Percentiles rank a stretch among this genome's conserved stretches.
phyloP scores from a whole-genome alignment of 208 protist species.

The Leishmania mexicana region DNA sequence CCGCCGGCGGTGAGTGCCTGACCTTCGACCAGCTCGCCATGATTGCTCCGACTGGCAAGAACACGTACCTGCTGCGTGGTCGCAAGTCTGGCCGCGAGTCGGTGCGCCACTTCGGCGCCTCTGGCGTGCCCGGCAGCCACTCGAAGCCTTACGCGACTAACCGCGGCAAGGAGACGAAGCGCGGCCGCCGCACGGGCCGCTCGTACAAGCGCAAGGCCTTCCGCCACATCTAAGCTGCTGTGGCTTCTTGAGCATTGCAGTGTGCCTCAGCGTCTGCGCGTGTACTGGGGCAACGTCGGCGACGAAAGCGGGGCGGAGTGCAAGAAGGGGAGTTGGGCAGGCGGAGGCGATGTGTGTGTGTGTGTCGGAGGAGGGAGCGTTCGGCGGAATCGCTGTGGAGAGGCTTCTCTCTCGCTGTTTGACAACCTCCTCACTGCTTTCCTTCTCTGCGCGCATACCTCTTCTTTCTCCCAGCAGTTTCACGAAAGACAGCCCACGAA shows the following conservation, averaged over 20 bases:
- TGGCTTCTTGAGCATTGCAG: neutral
- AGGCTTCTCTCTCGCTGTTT: neutral
- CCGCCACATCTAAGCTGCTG: constrained; percentile 61
- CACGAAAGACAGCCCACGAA: neutral
- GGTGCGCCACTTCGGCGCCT: constrained; percentile 98
- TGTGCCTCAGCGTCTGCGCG: neutral
- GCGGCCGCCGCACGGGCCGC: constrained; percentile 94
- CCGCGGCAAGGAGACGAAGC: constrained; percentile 93
- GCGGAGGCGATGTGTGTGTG: neutral
- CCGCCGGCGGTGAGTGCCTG: constrained; percentile 98
- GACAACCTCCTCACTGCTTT: neutral
- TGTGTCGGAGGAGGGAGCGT: neutral
- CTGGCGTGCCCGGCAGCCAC: constrained; percentile 94
- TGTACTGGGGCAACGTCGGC: neutral
- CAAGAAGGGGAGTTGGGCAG: neutral
- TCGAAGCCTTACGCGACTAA: constrained; percentile 89
- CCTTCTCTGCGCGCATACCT: neutral
- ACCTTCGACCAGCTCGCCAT: constrained; percentile 99
- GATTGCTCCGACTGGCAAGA: constrained; percentile 96
- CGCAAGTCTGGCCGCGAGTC: constrained; percentile 95
- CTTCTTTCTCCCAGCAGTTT: neutral
- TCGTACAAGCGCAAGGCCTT: constrained; percentile 76
- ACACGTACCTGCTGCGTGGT: constrained; percentile 98
- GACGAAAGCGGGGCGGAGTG: neutral
- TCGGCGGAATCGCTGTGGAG: neutral